A percentile compares a stretch with the other conserved stretches of the same genome.
phyloP scores from a whole-genome alignment of 306 rosid species.

The Quercus cerris region DNA sequence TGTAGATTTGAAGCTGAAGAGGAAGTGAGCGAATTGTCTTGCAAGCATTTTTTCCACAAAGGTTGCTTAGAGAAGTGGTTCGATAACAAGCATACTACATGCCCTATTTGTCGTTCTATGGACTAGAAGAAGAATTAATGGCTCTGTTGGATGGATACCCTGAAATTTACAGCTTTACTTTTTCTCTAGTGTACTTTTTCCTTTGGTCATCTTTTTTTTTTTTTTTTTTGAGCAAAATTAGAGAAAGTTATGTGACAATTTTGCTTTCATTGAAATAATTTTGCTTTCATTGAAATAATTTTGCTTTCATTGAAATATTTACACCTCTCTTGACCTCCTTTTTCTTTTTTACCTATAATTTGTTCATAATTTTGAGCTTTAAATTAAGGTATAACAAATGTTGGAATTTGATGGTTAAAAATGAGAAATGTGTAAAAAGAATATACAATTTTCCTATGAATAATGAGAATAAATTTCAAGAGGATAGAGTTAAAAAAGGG shows the following conservation, averaged over 20 bases:
- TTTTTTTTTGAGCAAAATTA: background rate
- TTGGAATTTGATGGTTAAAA: no score
- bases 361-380: no score
- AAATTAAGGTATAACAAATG: no score
- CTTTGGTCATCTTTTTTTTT: background rate
- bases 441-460: no score
- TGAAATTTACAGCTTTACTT: no score
- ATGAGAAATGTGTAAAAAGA: no score
- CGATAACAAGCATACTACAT: slow-evolving; percentile 44
- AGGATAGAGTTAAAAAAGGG: background rate
- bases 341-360: no score
- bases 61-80: slow-evolving; percentile 82
- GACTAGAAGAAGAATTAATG: slow-evolving; percentile 8
- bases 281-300: background rate
- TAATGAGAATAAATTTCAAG: background rate
- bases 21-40: slow-evolving; percentile 74
- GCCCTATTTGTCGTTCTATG: slow-evolving; percentile 82
- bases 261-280: background rate
- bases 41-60: slow-evolving; percentile 81
- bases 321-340: no score
- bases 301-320: no score
- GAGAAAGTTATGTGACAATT: background rate
- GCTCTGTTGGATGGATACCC: no score
- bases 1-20: slow-evolving; percentile 63
- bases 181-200: background rate